Base-by-base conservation (phyloP, 1,284 basidiomycete species). In the Microbotryum violaceum region DNA sequence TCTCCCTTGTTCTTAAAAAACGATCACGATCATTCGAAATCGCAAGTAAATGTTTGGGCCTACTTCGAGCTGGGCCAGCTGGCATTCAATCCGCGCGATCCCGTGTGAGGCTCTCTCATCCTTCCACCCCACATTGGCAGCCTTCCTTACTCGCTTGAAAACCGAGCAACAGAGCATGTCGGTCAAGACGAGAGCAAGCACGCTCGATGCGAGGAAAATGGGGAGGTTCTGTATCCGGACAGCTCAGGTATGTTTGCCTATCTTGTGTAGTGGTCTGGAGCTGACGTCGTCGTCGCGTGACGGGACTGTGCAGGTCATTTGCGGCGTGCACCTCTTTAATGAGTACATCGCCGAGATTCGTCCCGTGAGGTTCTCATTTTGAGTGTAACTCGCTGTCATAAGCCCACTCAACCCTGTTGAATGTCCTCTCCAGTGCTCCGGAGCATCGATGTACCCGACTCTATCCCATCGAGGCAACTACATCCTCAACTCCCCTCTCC, bases 391-490 rank as follows among this genome's bases (percentile, higher is more conserved):
- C 27, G 27, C 27, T 27, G 27, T 27, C 27, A 27, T 27, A 6
- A 6, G 5, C 27, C 27, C 27, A 2, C 14, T 6, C 20, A 18
- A 46, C 52, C 2, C 5, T 18, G 27, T 55, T 21, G 31, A 31
- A 46, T 37, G 16, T 7, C 21, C 44, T 23, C n/a, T 16, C 6
- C 60, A 70, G 68, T 71, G 70, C 57, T 54, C 65, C 46, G 70
- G 70, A n/a, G 65, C 70, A 1, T 70, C 69, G 4, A 71, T 71
- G 70, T 69, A 64, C 54, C 70, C 70, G 2, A 71, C 70, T 8
- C 60, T 71, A 21, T 50, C 64, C 8, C 63, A 60, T 42, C 18
- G 46, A 10, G 67, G 69, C 27, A 65, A 63, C 10, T 61, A 61
- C 58, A 64, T 70, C 54, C 57, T 71, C 20, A 63, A 70, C 25